phyloP scores from a whole-genome alignment of 805 yeast genomes.

The Saturnispora saitoi region DNA sequence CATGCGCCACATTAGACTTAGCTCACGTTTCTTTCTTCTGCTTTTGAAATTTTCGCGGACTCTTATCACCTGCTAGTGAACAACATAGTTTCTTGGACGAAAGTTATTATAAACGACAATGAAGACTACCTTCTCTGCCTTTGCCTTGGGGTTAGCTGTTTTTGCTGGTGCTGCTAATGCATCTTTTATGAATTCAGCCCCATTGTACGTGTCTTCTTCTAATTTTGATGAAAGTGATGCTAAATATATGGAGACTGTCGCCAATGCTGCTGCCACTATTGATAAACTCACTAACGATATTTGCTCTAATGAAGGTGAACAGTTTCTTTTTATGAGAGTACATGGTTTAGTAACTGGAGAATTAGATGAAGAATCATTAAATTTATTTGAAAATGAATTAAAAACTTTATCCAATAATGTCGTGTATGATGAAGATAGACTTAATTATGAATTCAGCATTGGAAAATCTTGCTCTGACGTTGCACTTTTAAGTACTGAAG shows the following conservation, averaged over 20 bases:
- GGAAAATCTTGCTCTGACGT: slow-evolving; percentile 2
- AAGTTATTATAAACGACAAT: slow-evolving; percentile 44
- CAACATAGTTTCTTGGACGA: slow-evolving; percentile 47
- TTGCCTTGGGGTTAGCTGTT: not conserved
- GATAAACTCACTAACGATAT: slow-evolving; percentile 13
- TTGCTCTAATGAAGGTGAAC: slow-evolving; percentile 13
- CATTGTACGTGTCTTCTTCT: slow-evolving; percentile 20
- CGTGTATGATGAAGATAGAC: slow-evolving; percentile 11
- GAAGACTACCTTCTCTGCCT: not conserved
- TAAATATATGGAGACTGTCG: slow-evolving; percentile 16
- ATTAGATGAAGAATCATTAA: slow-evolving; percentile 10
- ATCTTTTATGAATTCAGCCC: slow-evolving; percentile 24
- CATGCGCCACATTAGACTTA: not conserved
- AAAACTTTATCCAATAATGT: slow-evolving; percentile 19
- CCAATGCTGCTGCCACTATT: slow-evolving; percentile 6
- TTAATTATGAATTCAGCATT: not conserved
- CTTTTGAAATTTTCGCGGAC: slow-evolving; percentile 33
- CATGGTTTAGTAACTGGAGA: slow-evolving; percentile 17
- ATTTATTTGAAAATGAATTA: slow-evolving; percentile 7
- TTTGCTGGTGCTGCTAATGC: not conserved
- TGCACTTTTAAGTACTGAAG: not conserved
- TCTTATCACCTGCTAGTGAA: slow-evolving; percentile 56
- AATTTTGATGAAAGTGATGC: slow-evolving; percentile 2
- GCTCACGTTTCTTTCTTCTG: slow-evolving; percentile 33
- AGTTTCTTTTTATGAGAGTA: slow-evolving; percentile 15